Conservation (phyloP, 441 rosid genomes). For the Adansonia rubrostipa region DNA sequence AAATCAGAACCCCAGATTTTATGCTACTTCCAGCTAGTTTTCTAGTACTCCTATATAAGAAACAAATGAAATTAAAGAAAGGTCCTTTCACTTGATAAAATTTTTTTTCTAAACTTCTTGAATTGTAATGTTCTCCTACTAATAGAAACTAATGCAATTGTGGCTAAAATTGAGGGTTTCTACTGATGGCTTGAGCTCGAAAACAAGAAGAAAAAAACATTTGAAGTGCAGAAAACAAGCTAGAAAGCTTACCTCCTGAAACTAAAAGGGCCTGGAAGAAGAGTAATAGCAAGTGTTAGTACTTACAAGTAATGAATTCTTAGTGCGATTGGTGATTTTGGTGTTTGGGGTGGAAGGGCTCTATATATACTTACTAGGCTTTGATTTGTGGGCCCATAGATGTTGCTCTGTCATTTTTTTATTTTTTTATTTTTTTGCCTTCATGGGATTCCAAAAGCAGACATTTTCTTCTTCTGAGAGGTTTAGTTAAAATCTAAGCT, state of each 20-base stretch:
- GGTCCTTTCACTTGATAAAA: slow-evolving; percentile 3
- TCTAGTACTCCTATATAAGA: slow-evolving; percentile 31
- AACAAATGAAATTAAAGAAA: slow-evolving; percentile 25
- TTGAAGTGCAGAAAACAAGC: not conserved
- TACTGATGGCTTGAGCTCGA: not conserved
- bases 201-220: not conserved
- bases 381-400: slow-evolving; percentile 30
- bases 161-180: not conserved
- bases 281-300: slow-evolving; percentile 10
- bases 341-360: slow-evolving; percentile 35
- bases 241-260: slow-evolving; percentile 25
- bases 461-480: slow-evolving; percentile 10
- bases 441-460: slow-evolving; percentile 37
- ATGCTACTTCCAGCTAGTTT: slow-evolving; percentile 20
- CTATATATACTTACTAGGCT: slow-evolving; percentile 45
- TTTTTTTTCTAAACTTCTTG: not conserved
- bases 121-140: not conserved
- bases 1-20: slow-evolving; percentile 21
- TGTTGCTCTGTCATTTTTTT: slow-evolving; percentile 18
- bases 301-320: slow-evolving; percentile 22
- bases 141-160: not conserved
- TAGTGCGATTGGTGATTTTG: slow-evolving; percentile 38
- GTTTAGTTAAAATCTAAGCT: slow-evolving; percentile 33
- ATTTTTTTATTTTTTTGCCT: slow-evolving; percentile 11
- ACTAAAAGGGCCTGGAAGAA: not conserved